A percentile compares a stretch with the other conserved stretches of the same genome.
phyloP scores from a whole-genome alignment of 257 asterid species.

The Solanum acaule region DNA sequence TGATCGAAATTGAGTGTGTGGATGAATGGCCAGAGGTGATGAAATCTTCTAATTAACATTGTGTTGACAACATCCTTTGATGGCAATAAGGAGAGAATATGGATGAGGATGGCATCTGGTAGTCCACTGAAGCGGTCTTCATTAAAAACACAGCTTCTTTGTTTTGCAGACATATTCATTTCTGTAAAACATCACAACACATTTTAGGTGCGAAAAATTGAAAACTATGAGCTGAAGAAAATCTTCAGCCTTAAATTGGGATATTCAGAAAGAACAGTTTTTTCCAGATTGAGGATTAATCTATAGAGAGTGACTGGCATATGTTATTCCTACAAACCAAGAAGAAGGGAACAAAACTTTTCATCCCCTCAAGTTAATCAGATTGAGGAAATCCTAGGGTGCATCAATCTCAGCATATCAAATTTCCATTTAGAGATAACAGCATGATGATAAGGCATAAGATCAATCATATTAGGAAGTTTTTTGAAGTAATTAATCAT shows the following conservation, averaged over 20 bases:
- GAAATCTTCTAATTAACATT: constrained; percentile 8
- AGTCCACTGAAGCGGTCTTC: constrained; percentile 14
- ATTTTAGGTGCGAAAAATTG: not conserved
- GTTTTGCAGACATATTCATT: not conserved
- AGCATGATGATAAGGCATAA: not conserved
- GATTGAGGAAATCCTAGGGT: not conserved
- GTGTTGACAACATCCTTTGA: not conserved
- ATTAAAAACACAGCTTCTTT: not conserved
- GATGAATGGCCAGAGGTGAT: constrained; percentile 16
- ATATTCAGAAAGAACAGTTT: not conserved
- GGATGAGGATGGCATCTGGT: constrained; percentile 19
- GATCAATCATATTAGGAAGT: not conserved
- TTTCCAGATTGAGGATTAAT: not conserved
- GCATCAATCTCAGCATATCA: not conserved
- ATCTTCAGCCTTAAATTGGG: not conserved
- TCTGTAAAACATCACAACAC: not conserved
- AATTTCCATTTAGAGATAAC: not conserved
- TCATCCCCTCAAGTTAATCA: not conserved
- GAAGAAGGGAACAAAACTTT: not conserved
- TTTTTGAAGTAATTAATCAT: not conserved
- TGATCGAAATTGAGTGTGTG: constrained; percentile 13
- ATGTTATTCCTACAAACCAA: not conserved
- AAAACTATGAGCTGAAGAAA: not conserved
- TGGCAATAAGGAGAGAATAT: constrained; percentile 20
- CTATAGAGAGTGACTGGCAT: not conserved